A percentile compares a stretch with the other conserved stretches of the same genome.
Conservation (phyloP, 116 monocot species). For the Cymodocea nodosa region DNA sequence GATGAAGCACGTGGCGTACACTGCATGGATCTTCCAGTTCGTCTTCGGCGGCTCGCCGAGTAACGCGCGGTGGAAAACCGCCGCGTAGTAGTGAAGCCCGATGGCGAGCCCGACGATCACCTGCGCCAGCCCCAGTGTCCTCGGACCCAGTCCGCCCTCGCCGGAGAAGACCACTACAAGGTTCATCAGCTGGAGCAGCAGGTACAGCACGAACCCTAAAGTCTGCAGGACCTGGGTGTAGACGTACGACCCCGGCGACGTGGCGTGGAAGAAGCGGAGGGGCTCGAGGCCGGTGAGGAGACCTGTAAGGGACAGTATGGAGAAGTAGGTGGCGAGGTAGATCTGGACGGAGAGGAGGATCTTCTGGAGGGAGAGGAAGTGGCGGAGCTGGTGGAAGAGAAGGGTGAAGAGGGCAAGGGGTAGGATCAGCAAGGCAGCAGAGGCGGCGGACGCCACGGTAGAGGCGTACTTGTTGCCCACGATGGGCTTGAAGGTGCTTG, state of each 20-base stretch:
- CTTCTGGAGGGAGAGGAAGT: constrained; percentile 38
- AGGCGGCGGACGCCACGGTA: constrained; percentile 33
- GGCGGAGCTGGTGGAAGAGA: constrained; percentile 32
- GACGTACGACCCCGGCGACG: constrained; percentile 48
- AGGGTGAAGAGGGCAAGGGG: constrained; percentile 42
- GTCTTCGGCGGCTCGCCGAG: constrained; percentile 55
- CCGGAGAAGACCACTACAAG: constrained; percentile 37
- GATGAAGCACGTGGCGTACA: constrained; percentile 62
- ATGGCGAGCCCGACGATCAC: constrained; percentile 56
- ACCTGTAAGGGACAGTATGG: constrained; percentile 52
- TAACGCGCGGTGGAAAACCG: constrained; percentile 77
- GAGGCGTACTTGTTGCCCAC: constrained; percentile 57
- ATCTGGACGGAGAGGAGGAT: constrained; percentile 48
- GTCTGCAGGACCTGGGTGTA: constrained; percentile 71
- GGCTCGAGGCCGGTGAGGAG: constrained; percentile 67
- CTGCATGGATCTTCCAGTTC: constrained; percentile 59
- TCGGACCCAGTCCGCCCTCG: constrained; percentile 2
- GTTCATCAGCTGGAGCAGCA: constrained; percentile 44
- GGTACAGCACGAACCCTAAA: constrained; percentile 40
- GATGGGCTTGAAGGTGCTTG: constrained; percentile 38
- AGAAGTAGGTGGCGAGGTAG: constrained; percentile 79
- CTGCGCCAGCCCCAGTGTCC: constrained; percentile 39
- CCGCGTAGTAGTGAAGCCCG: constrained; percentile 75
- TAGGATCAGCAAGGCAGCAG: constrained; percentile 31
- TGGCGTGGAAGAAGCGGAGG: constrained; percentile 57